Evolutionary conservation across 352 stramenopile species (phyloP), one percentile per base, ranked within the genome.

Genomic region (Sclerospora graminicola): DNA sequence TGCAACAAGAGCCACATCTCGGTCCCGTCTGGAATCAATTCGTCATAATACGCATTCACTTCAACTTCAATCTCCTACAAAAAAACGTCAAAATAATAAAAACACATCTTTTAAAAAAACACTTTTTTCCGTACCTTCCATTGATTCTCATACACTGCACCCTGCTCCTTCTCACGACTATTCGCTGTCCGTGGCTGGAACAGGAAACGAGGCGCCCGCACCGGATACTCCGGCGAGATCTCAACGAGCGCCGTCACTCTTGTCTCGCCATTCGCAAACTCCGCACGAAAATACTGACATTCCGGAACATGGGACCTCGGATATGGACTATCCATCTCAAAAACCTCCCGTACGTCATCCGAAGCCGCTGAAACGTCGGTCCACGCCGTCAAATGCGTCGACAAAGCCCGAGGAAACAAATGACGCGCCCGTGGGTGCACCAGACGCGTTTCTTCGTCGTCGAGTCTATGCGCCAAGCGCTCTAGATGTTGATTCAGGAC

Each of bases 71-170:
- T 65, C 34, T 85, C 74, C 78, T 85, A 44, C 5, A 14, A 51
- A 39, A 21, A 26, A 5, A n/a, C n/a, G n/a, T n/a, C n/a, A n/a
- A n/a, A n/a, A n/a, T n/a, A n/a, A n/a, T n/a, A n/a, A n/a, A n/a
- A n/a, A n/a, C n/a, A n/a, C n/a, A n/a, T n/a, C n/a, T n/a, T n/a
- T n/a, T n/a, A n/a, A n/a, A n/a, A n/a, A n/a, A n/a, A n/a, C n/a
- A n/a, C n/a, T n/a, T n/a, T n/a, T n/a, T n/a, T n/a, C n/a, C n/a
- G 13, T 30, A 84, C 75, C 68, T 89, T 83, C 19, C 84, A 58
- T 11, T 77, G 64, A 41, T 81, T 82, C 41, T 80, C 63, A 41
- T 71, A 76, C 0, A 65, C 28, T 0, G 56, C 35, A 1, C 69
- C 41, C 21, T 63, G 48, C 14, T 64, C 48, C 31, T 64, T 66